phyloP scores from a whole-genome alignment of 768 basidiomycete species.

The Chalciporus chontae region DNA sequence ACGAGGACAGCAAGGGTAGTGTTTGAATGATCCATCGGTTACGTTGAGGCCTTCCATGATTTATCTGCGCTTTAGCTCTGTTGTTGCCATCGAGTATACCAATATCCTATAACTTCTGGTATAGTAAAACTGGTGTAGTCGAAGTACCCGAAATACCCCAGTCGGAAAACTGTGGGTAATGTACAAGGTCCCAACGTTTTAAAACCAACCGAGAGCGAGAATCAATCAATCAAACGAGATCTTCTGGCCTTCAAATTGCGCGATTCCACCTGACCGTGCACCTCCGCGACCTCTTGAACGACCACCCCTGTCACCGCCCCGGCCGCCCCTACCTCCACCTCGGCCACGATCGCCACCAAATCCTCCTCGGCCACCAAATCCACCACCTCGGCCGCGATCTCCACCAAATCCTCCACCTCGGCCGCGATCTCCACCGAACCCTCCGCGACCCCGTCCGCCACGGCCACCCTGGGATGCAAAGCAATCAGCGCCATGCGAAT shows the following conservation, averaged over 20 bases:
- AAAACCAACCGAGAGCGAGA: neutral
- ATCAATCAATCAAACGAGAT: slow-evolving; percentile 38
- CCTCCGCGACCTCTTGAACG: slow-evolving; percentile 40
- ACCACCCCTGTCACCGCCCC: slow-evolving; percentile 44
- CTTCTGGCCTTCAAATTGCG: slow-evolving; percentile 50
- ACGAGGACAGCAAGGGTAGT: slow-evolving; percentile 12
- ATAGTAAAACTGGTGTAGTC: too few species aligned
- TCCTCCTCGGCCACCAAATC: slow-evolving; percentile 26
- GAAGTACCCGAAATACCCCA: too few species aligned
- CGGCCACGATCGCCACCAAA: slow-evolving; percentile 40
- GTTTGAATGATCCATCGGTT: neutral
- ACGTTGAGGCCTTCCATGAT: neutral
- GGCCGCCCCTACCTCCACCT: slow-evolving; percentile 40
- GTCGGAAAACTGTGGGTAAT: neutral
- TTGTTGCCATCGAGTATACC: neutral
- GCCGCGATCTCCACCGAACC: slow-evolving; percentile 28
- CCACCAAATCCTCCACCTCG: slow-evolving; percentile 25
- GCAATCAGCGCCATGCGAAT: neutral
- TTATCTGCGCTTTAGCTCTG: neutral
- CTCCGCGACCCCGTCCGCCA: slow-evolving; percentile 31
- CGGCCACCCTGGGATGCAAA: slow-evolving; percentile 27
- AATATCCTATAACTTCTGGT: neutral
- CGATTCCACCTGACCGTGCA: slow-evolving; percentile 51
- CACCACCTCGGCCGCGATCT: too few species aligned
- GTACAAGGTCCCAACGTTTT: neutral